Percentiles rank a stretch among this genome's conserved stretches.
phyloP scores from a whole-genome alignment of 805 yeast genomes.

The Diddensiella santjacobensis region DNA sequence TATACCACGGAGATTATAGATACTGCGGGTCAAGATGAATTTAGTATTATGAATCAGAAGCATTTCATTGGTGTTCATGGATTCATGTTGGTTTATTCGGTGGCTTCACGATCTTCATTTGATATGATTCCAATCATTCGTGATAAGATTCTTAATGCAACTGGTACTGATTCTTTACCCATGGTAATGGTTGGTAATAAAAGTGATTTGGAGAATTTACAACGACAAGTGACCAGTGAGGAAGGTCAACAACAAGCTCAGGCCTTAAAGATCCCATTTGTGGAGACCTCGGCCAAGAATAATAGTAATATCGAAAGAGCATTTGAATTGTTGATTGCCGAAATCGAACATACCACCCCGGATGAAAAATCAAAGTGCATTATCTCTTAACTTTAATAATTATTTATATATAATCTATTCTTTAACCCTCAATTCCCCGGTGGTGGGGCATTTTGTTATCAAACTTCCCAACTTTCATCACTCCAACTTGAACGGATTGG shows the following conservation, averaged over 20 bases:
- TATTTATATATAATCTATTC: too few relatives aligned
- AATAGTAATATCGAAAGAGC: conserved; percentile 49
- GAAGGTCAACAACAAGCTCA: conserved; percentile 54
- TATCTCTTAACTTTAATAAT: conserved; percentile 3
- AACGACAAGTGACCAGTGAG: conserved; percentile 52
- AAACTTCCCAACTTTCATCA: too few relatives aligned
- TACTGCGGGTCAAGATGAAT: conserved; percentile 84
- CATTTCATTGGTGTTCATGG: conserved; percentile 71
- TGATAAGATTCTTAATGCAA: conserved; percentile 66
- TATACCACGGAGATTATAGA: conserved; percentile 72
- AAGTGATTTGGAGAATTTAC: conserved; percentile 48
- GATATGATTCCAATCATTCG: conserved; percentile 62
- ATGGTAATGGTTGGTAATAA: conserved; percentile 66
- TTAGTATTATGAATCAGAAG: conserved; percentile 63
- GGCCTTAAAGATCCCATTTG: conserved; percentile 54
- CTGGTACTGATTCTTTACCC: conserved; percentile 59
- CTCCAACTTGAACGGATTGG: too few relatives aligned
- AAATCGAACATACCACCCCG: conserved; percentile 22
- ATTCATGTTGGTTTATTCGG: conserved; percentile 65
- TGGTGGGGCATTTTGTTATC: too few relatives aligned
- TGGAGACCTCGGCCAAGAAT: conserved; percentile 71
- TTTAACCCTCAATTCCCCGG: too few relatives aligned
- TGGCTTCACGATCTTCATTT: conserved; percentile 62
- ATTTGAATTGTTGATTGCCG: conserved; percentile 23
- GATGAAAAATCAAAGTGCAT: conserved; percentile 17